These are phyloP conservation scores for Elsinoe australis DNA, from an alignment of 2,329 filamentous ascomycete species.

Conservation along the genomic window DNA sequence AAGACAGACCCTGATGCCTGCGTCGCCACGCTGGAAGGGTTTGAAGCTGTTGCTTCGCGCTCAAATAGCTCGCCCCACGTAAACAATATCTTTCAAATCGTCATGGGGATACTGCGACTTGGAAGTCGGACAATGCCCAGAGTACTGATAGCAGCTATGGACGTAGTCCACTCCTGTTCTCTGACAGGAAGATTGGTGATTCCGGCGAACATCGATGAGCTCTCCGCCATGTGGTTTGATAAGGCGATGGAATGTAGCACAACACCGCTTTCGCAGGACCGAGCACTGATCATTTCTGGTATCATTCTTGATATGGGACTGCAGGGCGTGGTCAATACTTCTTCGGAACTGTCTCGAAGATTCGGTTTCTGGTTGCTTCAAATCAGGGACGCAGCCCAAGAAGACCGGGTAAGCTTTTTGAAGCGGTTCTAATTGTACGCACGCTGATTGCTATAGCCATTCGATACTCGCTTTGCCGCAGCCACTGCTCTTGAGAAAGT, in stretches of 20 bases:
- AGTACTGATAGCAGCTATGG: neutral
- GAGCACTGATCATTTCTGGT: neutral
- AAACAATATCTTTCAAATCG: neutral
- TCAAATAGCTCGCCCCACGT: too few relatives aligned
- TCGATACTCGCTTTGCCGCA: conserved; percentile 26
- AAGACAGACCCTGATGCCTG: too few relatives aligned
- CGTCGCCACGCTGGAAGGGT: too few relatives aligned
- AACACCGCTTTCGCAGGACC: conserved; percentile 4
- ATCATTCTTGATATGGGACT: conserved; percentile 2
- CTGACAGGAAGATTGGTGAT: conserved; percentile 16
- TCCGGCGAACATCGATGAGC: neutral
- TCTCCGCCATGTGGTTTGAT: neutral
- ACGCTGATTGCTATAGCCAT: conserved; percentile 19
- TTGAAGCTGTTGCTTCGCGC: too few relatives aligned
- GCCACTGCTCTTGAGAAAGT: conserved; percentile 23
- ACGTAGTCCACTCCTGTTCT: neutral
- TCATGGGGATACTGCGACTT: neutral
- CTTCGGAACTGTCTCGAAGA: neutral
- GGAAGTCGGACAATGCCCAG: too few relatives aligned
- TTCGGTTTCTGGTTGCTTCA: neutral
- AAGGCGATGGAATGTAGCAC: neutral
- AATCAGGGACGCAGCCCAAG: conserved; percentile 21
- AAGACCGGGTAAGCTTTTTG: conserved; percentile 15
- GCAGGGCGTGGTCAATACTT: too few relatives aligned
- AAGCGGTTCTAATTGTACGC: neutral